Evolutionary conservation across 2,329 filamentous ascomycete genomes (phyloP).

Genomic region (Verticillium nubilum): DNA sequence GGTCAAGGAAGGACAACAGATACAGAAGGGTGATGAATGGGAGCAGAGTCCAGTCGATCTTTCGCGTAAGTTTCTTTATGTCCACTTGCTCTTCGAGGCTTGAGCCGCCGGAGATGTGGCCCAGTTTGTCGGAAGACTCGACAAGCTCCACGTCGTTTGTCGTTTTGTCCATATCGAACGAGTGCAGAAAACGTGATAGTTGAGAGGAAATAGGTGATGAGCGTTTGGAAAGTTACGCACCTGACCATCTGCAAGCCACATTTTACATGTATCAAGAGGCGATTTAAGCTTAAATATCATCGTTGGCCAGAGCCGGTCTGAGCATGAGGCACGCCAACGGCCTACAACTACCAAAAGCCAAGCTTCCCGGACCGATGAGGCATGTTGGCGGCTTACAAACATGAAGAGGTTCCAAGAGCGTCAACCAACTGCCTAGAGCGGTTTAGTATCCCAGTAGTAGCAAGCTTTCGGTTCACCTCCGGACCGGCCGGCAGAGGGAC

Average conservation of each 20-base stretch:
- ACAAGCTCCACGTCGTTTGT: not conserved
- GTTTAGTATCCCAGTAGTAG: not conserved
- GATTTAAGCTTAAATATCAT: too few relatives aligned
- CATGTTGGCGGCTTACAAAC: not conserved
- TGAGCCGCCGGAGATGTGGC: not conserved
- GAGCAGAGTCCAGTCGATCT: slow-evolving; percentile 48
- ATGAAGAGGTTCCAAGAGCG: not conserved
- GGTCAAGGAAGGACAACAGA: slow-evolving; percentile 50
- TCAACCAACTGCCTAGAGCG: not conserved
- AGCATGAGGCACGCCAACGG: not conserved
- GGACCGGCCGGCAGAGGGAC: not conserved
- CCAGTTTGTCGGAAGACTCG: not conserved
- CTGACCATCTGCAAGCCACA: too few relatives aligned
- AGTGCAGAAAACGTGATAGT: too few relatives aligned
- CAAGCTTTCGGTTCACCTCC: not conserved
- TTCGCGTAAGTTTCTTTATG: slow-evolving; percentile 39
- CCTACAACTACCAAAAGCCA: not conserved
- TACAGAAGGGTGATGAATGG: slow-evolving; percentile 51
- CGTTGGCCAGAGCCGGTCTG: not conserved
- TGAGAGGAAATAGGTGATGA: too few relatives aligned
- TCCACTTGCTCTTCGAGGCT: not conserved
- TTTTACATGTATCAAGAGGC: too few relatives aligned
- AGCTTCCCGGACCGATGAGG: not conserved
- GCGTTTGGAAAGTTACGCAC: too few relatives aligned
- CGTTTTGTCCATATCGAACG: not conserved